Base-by-base conservation (phyloP, 106 monocot species). In the Dendrobium catenatum region DNA sequence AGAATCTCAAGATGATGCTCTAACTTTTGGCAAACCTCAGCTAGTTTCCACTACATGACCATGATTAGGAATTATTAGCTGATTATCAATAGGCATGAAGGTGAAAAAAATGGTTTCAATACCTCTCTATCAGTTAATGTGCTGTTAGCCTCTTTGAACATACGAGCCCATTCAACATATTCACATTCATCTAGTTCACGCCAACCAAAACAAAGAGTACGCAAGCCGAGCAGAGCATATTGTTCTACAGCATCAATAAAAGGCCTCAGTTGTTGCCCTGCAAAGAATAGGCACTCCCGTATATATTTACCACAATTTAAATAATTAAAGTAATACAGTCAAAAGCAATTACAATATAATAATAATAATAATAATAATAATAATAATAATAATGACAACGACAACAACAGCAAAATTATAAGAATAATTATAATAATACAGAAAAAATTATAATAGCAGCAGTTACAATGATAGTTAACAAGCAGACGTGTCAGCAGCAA, bases 41-140 rank as follows among this genome's bases (percentile, higher is more conserved):
- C 94, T 46, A 95, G 64, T 79, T 89, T 95, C 90, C 91, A 91
- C 98, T 98, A 47, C 31, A 75, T 42, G 55, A 13, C 37, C 31
- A 55, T 3, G 29, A 43, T 6, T 8, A 26, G 24, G 4, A 24
- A 84, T 16, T 44, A 81, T 81, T 79, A 87, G 67, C 9, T 67
- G 6, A 77, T 66, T 79, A 7, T 73, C 33, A 5, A 48, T 64
- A 9, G 72, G 67, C 82, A 43, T 26, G 26, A 56, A n/a, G 78
- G 31, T 31, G 6, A 41, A 78, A 42, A 75, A 75, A 6, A 24
- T 33, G 11, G 5, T 73, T 55, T 56, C 18, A 79, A 33, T 93
- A 95, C 98, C 93, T 98, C 98, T 80, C 98, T 87, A 81, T 98
- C 93, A 84, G 87, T 87, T 77, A 98, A 87, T 42, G 93, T 79